phyloP scores from a whole-genome alignment of 2,329 filamentous ascomycete genomes.

The Lasiodiplodia gonubiensis region DNA sequence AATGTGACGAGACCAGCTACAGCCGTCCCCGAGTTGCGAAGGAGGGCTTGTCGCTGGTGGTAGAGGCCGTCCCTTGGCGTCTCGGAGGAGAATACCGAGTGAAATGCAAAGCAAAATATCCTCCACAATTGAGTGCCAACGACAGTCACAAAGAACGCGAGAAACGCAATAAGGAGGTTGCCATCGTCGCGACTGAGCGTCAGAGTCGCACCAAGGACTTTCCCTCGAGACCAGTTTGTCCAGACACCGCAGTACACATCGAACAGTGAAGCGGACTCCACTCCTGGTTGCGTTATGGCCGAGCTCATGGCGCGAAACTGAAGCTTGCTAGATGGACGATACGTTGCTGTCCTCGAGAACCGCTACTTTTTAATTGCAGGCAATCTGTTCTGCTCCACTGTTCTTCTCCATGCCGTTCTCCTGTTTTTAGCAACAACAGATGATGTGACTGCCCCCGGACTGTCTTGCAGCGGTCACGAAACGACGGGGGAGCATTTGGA shows the following conservation, averaged over 20 bases:
- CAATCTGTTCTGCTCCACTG: too few relatives aligned
- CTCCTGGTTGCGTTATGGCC: too few relatives aligned
- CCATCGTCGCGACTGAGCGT: slow-evolving; percentile 32
- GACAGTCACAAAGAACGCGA: slow-evolving; percentile 33
- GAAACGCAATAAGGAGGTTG: slow-evolving; percentile 35
- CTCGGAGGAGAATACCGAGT: slow-evolving; percentile 33
- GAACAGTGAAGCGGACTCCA: background rate
- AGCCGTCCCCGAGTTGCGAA: slow-evolving; percentile 40
- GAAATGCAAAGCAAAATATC: slow-evolving; percentile 38
- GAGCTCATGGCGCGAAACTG: too few relatives aligned
- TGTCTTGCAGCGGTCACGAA: too few relatives aligned
- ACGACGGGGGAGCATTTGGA: too few relatives aligned
- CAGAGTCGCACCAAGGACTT: slow-evolving; percentile 32
- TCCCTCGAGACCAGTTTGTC: slow-evolving; percentile 32
- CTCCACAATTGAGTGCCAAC: slow-evolving; percentile 39
- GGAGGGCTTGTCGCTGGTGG: slow-evolving; percentile 42
- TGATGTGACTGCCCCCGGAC: too few relatives aligned
- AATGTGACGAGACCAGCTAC: slow-evolving; percentile 29
- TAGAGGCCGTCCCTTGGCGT: slow-evolving; percentile 38
- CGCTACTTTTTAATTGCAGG: too few relatives aligned
- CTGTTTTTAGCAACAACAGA: too few relatives aligned
- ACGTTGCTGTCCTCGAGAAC: too few relatives aligned
- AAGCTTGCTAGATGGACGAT: too few relatives aligned
- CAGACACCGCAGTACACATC: slow-evolving; percentile 32
- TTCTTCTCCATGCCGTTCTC: too few relatives aligned